Percentiles rank a stretch among this genome's conserved stretches.
These are phyloP conservation scores for Saccharomycopsis selenospora DNA, from an alignment of 805 yeast genomes.

Conservation along the genomic window DNA sequence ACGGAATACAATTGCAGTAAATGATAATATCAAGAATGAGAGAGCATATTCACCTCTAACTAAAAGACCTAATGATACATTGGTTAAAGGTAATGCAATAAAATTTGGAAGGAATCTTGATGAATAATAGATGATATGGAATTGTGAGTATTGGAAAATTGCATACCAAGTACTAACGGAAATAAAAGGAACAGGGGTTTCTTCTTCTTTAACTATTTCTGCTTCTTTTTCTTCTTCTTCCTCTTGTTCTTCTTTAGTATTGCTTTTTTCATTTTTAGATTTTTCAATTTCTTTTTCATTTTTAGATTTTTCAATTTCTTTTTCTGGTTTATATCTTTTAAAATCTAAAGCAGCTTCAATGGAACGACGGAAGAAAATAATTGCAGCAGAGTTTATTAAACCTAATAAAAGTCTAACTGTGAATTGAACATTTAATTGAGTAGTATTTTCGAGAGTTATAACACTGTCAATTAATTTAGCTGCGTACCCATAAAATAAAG, in stretches of 20 bases:
- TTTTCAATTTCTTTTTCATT: conserved; percentile 14
- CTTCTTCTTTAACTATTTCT: conserved; percentile 17
- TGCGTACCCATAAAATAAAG: conserved; percentile 44
- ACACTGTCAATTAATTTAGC: conserved; percentile 33
- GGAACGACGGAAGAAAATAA: conserved; percentile 44
- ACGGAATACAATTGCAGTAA: conserved; percentile 63
- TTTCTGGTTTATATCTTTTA: conserved; percentile 13
- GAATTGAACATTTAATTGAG: conserved; percentile 47
- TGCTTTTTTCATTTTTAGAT: conserved; percentile 10
- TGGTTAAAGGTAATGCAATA: conserved; percentile 68
- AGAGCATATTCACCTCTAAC: conserved; percentile 41
- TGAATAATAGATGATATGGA: conserved; percentile 75
- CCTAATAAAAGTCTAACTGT: conserved; percentile 58
- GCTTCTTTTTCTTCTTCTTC: conserved; percentile 20
- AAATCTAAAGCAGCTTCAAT: conserved; percentile 19
- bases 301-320: conserved; percentile 19
- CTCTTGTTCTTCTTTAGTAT: neutral
- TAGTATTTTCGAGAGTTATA: conserved; percentile 22
- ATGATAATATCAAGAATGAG: conserved; percentile 49
- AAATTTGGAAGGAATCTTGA: conserved; percentile 86
- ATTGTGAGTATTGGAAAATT: conserved; percentile 56
- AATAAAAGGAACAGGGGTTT: conserved; percentile 5
- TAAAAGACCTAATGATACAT: conserved; percentile 44
- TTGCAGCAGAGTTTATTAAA: conserved; percentile 44
- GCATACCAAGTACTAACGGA: conserved; percentile 50